phyloP scores from a whole-genome alignment of 176 grass and related monocot species.

The Avena eriantha region DNA sequence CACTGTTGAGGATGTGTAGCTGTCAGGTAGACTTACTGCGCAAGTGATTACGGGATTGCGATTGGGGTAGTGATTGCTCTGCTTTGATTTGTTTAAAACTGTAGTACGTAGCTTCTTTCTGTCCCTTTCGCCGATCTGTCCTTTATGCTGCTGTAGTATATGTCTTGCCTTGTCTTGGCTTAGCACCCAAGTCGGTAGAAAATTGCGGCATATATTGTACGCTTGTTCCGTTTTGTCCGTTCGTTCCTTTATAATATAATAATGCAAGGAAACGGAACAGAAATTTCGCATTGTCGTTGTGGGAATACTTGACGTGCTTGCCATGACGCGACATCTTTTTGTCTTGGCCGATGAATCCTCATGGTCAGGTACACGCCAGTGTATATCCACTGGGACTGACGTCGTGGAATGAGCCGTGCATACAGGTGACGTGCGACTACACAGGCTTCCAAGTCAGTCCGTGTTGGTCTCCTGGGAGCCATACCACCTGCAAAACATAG shows the following conservation, averaged over 20 bases:
- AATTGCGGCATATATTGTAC: background rate
- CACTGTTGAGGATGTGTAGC: background rate
- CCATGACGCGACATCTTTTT: background rate
- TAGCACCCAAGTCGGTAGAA: slow-evolving; percentile 37
- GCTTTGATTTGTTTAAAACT: background rate
- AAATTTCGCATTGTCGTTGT: background rate
- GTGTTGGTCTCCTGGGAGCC: slow-evolving; percentile 40
- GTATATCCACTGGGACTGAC: slow-evolving; percentile 20
- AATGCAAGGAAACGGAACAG: background rate
- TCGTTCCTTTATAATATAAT: no score
- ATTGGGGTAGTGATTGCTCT: background rate
- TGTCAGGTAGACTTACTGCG: slow-evolving; percentile 32
- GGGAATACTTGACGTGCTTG: background rate
- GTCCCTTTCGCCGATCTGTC: slow-evolving; percentile 33
- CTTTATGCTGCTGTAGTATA: slow-evolving; percentile 9
- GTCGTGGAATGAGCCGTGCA: background rate
- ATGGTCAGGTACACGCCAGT: background rate
- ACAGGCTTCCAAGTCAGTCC: slow-evolving; percentile 21
- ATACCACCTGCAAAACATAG: slow-evolving; percentile 28
- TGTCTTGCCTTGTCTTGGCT: slow-evolving; percentile 37
- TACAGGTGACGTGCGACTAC: background rate
- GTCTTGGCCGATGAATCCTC: slow-evolving; percentile 13
- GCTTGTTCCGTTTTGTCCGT: background rate
- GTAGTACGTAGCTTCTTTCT: background rate
- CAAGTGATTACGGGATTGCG: slow-evolving; percentile 44